Conservation (phyloP, 495 filamentous ascomycete species). For the Penicillium roqueforti region DNA sequence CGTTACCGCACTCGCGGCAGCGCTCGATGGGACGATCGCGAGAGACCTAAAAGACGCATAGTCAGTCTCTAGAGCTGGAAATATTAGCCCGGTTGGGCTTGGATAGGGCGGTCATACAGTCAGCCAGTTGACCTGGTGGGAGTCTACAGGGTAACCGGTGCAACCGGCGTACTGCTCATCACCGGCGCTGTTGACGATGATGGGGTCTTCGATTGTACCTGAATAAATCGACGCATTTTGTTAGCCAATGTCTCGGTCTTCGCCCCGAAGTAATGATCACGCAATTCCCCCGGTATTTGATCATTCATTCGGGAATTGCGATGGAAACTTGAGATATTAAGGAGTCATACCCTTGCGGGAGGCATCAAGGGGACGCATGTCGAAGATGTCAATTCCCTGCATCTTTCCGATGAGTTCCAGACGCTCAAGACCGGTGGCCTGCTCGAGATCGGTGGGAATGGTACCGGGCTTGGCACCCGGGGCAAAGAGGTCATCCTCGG, state of each 20-base stretch:
- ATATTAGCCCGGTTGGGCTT: background rate
- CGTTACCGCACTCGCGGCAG: conserved; percentile 92
- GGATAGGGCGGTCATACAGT: conserved; percentile 54
- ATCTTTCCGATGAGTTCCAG: conserved; percentile 99
- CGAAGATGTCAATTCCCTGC: conserved; percentile 96
- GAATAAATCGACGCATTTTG: conserved; percentile 6
- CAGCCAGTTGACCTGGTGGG: conserved; percentile 85
- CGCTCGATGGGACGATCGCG: conserved; percentile 87
- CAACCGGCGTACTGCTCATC: conserved; percentile 97
- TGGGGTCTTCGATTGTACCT: conserved; percentile 89
- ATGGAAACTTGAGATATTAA: background rate
- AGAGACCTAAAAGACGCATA: conserved; percentile 54
- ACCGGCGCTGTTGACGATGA: conserved; percentile 81
- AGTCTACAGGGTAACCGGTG: conserved; percentile 90
- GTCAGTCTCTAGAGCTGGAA: conserved; percentile 1
- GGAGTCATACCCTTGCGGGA: conserved; percentile 67
- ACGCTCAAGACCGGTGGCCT: conserved; percentile 95
- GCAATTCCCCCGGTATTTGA: background rate
- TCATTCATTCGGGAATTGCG: background rate
- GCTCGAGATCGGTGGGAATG: conserved; percentile 88
- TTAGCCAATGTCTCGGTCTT: conserved; percentile 4
- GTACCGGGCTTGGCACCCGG: conserved; percentile 78
- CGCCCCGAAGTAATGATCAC: background rate
- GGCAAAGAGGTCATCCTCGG: conserved; percentile 71
- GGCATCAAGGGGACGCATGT: conserved; percentile 93